Evolutionary conservation across 805 yeast genomes (phyloP).

Genomic region (Scheffersomyces coipomensis): DNA sequence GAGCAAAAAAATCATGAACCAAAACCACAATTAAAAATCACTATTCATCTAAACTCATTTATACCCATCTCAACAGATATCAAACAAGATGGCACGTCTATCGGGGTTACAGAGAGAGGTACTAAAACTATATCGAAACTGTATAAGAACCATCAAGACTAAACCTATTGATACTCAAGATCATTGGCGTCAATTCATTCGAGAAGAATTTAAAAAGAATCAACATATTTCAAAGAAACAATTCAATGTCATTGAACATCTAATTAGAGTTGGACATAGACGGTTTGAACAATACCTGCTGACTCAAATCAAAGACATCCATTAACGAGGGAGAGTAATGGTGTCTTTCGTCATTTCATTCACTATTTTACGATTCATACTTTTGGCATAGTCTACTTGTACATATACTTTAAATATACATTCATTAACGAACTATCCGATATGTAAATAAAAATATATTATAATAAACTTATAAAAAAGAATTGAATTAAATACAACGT

Average conservation of each 20-base stretch:
- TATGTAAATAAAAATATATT: no score
- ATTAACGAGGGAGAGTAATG: conserved; percentile 6
- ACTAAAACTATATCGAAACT: conserved; percentile 46
- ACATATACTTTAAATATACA: no score
- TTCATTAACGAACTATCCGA: no score
- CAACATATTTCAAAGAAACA: conserved; percentile 66
- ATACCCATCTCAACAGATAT: not conserved
- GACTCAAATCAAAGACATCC: conserved; percentile 70
- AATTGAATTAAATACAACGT: no score
- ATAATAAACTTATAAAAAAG: no score
- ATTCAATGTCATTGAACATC: conserved; percentile 81
- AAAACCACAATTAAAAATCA: no score
- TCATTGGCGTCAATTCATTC: conserved; percentile 45
- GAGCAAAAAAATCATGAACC: no score
- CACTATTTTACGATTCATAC: no score
- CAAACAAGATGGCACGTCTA: conserved; percentile 33
- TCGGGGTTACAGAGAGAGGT: conserved; percentile 49
- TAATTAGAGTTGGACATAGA: conserved; percentile 72
- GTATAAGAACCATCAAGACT: conserved; percentile 43
- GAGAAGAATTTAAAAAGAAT: conserved; percentile 64
- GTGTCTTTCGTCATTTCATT: not conserved
- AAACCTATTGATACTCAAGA: conserved; percentile 48
- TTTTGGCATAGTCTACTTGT: no score
- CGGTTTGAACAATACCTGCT: conserved; percentile 70
- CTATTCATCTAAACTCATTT: no score